These are phyloP conservation scores for Fomitopsis pulvina DNA, from an alignment of 768 basidiomycete species.

Conservation along the genomic window DNA sequence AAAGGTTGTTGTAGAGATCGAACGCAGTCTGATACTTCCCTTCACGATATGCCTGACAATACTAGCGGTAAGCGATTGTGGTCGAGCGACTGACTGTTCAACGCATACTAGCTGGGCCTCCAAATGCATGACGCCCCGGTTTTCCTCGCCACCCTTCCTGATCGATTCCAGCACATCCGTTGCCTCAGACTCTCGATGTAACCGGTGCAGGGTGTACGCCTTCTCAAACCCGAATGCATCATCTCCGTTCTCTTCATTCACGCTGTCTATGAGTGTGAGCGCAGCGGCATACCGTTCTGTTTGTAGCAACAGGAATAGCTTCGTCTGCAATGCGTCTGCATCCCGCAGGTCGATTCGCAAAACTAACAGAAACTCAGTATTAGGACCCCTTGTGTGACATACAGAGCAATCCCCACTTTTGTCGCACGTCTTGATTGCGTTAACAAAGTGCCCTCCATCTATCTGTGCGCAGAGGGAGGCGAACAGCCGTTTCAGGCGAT, in stretches of 20 bases:
- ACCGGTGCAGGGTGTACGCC: constrained; percentile 79
- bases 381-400: background rate
- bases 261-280: constrained; percentile 46
- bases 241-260: constrained; percentile 7
- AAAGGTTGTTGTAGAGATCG: constrained; percentile 73
- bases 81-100: background rate
- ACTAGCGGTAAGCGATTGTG: constrained; percentile 4
- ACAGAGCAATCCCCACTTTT: constrained; percentile 56
- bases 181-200: constrained; percentile 74
- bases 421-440: constrained; percentile 88
- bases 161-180: constrained; percentile 41
- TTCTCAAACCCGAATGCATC: constrained; percentile 50
- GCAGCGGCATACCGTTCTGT: constrained; percentile 77
- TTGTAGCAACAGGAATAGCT: constrained; percentile 82
- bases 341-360: constrained; percentile 61
- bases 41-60: constrained; percentile 65
- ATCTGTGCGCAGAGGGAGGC: constrained; percentile 81
- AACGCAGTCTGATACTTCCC: constrained; percentile 69
- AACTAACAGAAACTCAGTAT: constrained; percentile 37
- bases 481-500: constrained; percentile 54
- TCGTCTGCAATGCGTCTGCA: constrained; percentile 71
- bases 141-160: constrained; percentile 33
- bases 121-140: constrained; percentile 67
- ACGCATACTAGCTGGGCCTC: constrained; percentile 80
- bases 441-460: constrained; percentile 80